A percentile compares a stretch with the other conserved stretches of the same genome.
Evolutionary conservation across 257 asterid species (phyloP).

Genomic region (Lithospermum erythrorhizon): DNA sequence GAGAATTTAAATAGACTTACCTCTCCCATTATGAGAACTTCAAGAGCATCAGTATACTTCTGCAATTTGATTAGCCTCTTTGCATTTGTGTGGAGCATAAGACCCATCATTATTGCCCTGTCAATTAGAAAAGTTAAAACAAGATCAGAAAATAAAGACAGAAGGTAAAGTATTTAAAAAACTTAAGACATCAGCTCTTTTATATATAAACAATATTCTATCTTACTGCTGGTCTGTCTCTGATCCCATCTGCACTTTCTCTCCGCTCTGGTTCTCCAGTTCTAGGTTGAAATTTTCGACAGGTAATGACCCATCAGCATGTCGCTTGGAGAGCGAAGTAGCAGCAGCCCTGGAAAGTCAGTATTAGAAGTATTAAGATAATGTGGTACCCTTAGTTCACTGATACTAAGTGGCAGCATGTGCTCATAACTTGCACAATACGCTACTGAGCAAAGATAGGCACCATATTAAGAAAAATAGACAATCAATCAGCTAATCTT

Average conservation of each 20-base stretch:
- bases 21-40: slow-evolving; percentile 95
- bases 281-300: slow-evolving; percentile 84
- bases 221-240: slow-evolving; percentile 83
- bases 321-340: slow-evolving; percentile 62
- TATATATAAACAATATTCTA: background rate
- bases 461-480: too few relatives aligned
- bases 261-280: slow-evolving; percentile 93
- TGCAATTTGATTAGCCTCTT: slow-evolving; percentile 57
- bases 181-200: background rate
- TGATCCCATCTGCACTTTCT: slow-evolving; percentile 69
- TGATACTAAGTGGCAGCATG: background rate
- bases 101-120: slow-evolving; percentile 97
- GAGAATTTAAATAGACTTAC: slow-evolving; percentile 19
- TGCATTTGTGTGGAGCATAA: slow-evolving; percentile 86
- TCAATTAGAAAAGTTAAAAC: slow-evolving; percentile 9
- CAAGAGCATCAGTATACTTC: slow-evolving; percentile 66
- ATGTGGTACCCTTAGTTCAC: background rate
- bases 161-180: background rate
- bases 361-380: slow-evolving; percentile 10
- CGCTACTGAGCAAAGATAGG: too few relatives aligned
- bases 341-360: slow-evolving; percentile 59
- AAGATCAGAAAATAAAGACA: background rate
- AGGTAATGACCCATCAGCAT: slow-evolving; percentile 81
- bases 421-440: background rate
- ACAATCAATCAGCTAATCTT: too few relatives aligned